Base-by-base conservation (phyloP, 1,284 basidiomycete genomes). In the Ganoderma sinense region DNA sequence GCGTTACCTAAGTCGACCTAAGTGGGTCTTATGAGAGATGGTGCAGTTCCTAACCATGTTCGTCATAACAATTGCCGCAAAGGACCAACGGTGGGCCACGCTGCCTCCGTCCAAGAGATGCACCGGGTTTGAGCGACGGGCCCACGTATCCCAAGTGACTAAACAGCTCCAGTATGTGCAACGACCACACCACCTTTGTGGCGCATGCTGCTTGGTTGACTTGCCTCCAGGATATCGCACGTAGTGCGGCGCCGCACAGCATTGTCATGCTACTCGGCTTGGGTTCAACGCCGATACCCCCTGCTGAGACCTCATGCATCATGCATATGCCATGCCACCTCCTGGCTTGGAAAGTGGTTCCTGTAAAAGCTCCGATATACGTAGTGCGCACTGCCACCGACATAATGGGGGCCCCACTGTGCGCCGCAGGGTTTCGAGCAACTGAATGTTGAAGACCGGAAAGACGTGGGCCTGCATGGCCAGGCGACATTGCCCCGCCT, bases 51-150 rank as follows among this genome's bases (percentile, higher is more conserved):
- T 67, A 64, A 41, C 66, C 55, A 41, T 41, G 29, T 71, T 67
- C 64, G 70, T 69, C 70, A 71, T 60, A 48, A 69, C 61, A 62
- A 26, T 53, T 70, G 26, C 71, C 64, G 48, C 67, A 66, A 73
- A 51, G 48, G 55, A 36, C 8, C 33, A 39, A 26, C 29, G 67
- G 58, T 39, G 29, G 53, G 66, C 48, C 62, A 65, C 41, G 64
- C 67, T 59, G 69, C 39, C 59, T 65, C 67, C 56, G 14, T 39
- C 29, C 33, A 36, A 59, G 20, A 59, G 31, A 39, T 61, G 39
- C 59, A 40, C 59, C 39, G 59, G 39, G 39, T 40, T 61, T 26
- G 13, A 40, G 39, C 59, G 59, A 40, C n/a, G 39, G 23, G n/a
- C 10, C 59, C 59, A 40, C 36, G 16, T 26, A 40, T 41, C 26